Evolutionary conservation across 192 early-diverging fungal species (phyloP).

Genomic region (Coemansia sp.): DNA sequence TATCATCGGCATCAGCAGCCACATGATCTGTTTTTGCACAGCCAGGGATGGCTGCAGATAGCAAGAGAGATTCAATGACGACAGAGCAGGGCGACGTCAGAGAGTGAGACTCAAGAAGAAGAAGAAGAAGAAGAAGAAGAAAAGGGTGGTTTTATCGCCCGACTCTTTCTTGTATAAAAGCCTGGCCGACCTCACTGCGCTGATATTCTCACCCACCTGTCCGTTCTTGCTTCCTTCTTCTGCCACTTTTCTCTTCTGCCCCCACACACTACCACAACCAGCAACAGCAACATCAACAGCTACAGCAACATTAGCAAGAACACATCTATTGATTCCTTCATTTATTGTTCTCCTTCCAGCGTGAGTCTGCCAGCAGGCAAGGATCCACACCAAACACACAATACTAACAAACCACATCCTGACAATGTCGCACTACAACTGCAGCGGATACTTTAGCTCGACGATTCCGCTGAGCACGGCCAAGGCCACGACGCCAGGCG

Average conservation of each 20-base stretch:
- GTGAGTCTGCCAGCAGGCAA: no score
- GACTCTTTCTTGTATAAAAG: not conserved
- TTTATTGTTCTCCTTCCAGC: no score
- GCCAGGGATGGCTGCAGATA: not conserved
- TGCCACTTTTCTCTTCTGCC: no score
- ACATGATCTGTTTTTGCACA: not conserved
- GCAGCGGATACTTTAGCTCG: constrained; percentile 51
- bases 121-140: not conserved
- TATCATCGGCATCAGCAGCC: not conserved
- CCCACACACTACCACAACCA: no score
- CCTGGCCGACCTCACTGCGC: not conserved
- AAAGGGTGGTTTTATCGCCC: not conserved
- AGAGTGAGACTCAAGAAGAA: not conserved
- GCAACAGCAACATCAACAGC: no score
- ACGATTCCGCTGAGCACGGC: constrained; percentile 49
- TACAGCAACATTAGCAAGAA: no score
- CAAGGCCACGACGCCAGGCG: constrained; percentile 54
- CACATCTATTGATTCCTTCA: no score
- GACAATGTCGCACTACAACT: constrained; percentile 11
- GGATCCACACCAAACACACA: not conserved
- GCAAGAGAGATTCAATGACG: not conserved
- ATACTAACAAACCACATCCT: not conserved
- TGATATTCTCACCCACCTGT: no score
- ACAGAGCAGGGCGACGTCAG: not conserved
- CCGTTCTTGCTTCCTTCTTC: no score